Evolutionary conservation across 2,329 filamentous ascomycete species (phyloP).

Genomic region (Lachnellula cervina): DNA sequence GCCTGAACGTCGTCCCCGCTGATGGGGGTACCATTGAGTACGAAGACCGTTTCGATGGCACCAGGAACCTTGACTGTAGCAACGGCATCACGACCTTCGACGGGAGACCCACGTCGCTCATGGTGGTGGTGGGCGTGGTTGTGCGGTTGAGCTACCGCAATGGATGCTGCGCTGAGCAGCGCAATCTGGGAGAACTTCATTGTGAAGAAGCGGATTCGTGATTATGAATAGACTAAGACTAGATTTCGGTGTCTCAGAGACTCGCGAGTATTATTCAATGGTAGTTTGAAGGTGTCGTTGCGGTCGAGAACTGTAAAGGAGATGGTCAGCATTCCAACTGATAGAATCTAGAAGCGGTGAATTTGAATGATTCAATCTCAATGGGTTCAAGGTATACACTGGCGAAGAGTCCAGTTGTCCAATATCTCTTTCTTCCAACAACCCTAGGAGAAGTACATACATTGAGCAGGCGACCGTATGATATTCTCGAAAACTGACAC

Average conservation of each 20-base stretch:
- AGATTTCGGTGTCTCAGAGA: slow-evolving; percentile 18
- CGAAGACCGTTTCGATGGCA: slow-evolving; percentile 65
- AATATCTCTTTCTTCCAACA: not conserved
- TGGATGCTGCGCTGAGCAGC: slow-evolving; percentile 36
- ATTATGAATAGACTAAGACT: slow-evolving; percentile 14
- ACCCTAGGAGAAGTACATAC: slow-evolving; percentile 9
- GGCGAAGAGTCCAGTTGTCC: not conserved
- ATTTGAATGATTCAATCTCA: not conserved
- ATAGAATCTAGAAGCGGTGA: not conserved
- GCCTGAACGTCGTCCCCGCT: slow-evolving; percentile 59
- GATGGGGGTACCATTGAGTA: slow-evolving; percentile 60
- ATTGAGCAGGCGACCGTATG: slow-evolving; percentile 17
- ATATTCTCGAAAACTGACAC: not conserved
- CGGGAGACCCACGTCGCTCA: slow-evolving; percentile 47
- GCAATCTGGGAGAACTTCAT: slow-evolving; percentile 31
- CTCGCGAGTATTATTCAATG: slow-evolving; percentile 11
- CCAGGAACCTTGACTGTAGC: slow-evolving; percentile 45
- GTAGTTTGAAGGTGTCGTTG: slow-evolving; percentile 8
- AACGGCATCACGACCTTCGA: slow-evolving; percentile 40
- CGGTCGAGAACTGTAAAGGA: slow-evolving; percentile 9
- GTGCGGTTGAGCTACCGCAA: slow-evolving; percentile 55
- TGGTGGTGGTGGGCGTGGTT: slow-evolving; percentile 56
- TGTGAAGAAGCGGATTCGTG: slow-evolving; percentile 30
- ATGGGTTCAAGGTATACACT: not conserved
- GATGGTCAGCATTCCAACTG: slow-evolving; percentile 20